Percentiles rank a stretch among this genome's conserved stretches.
Evolutionary conservation across 768 basidiomycete species (phyloP).

Genomic region (Rhizopogon vesiculosus): DNA sequence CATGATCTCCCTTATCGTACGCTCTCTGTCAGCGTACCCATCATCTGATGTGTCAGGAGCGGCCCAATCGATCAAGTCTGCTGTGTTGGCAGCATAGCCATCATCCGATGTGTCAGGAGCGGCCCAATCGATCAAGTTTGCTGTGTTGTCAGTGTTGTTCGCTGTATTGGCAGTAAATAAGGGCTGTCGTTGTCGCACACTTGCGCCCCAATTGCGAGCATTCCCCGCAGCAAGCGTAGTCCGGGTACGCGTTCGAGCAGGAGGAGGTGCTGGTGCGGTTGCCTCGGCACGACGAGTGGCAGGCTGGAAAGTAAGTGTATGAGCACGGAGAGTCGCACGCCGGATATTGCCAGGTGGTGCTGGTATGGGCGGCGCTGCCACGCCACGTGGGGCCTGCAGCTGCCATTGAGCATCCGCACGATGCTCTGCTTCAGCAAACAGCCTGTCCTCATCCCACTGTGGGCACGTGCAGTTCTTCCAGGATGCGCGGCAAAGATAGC

Average conservation of each 20-base stretch:
- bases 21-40: conserved; percentile 4
- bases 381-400: conserved; percentile 29
- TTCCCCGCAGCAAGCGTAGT: neutral
- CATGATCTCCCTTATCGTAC: conserved; percentile 26
- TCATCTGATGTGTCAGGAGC: too few relatives aligned
- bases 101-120: too few relatives aligned
- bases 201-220: neutral
- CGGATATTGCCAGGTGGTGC: neutral
- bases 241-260: neutral
- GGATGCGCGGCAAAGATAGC: too few relatives aligned
- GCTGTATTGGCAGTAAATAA: neutral
- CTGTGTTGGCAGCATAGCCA: too few relatives aligned
- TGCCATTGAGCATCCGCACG: conserved; percentile 32
- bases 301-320: neutral
- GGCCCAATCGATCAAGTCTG: too few relatives aligned
- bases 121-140: too few relatives aligned
- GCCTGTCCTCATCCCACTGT: conserved; percentile 56
- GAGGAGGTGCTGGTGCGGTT: conserved; percentile 2
- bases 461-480: conserved; percentile 67
- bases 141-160: neutral
- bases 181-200: neutral
- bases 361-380: conserved; percentile 3
- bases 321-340: neutral
- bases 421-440: conserved; percentile 37
- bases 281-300: neutral